Evolutionary conservation across 2,329 filamentous ascomycete species (phyloP).

Genomic region (Chaetomium globosum): DNA sequence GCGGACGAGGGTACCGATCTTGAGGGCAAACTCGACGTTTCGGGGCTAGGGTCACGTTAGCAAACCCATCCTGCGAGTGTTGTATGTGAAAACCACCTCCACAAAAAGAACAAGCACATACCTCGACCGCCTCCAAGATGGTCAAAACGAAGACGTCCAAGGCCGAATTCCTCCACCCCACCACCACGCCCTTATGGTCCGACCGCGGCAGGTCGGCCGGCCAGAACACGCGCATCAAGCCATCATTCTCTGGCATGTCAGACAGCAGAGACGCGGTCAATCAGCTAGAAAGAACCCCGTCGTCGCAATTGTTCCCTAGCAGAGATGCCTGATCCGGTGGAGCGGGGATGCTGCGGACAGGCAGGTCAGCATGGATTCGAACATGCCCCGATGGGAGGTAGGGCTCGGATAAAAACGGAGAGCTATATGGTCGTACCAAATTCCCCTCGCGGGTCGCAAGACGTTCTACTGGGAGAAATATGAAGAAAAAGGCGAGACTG

Average conservation of each 20-base stretch:
- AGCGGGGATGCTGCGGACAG: constrained; percentile 74
- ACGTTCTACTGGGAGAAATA: constrained; percentile 81
- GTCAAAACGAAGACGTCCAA: constrained; percentile 88
- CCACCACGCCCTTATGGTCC: constrained; percentile 77
- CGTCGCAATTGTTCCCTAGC: constrained; percentile 93
- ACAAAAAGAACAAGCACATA: constrained; percentile 47
- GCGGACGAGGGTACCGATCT: constrained; percentile 79
- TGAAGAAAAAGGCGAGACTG: constrained; percentile 78
- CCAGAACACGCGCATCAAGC: constrained; percentile 98
- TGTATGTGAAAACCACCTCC: not conserved
- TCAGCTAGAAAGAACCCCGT: constrained; percentile 83
- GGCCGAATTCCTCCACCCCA: constrained; percentile 93
- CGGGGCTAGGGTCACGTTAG: constrained; percentile 57
- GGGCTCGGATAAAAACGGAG: constrained; percentile 17
- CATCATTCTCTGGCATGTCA: constrained; percentile 75
- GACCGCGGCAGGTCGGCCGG: constrained; percentile 79
- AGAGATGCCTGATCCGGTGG: constrained; percentile 78
- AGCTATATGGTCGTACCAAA: constrained; percentile 61
- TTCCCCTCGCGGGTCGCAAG: constrained; percentile 79
- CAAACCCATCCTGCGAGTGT: constrained; percentile 19
- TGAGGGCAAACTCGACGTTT: constrained; percentile 85
- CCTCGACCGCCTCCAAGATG: constrained; percentile 87
- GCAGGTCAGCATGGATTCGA: constrained; percentile 34
- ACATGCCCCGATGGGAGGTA: not conserved
- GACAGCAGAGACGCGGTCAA: constrained; percentile 39